Conservation (phyloP, 805 yeast species). For the Saccharomycopsis oosterbeekiorum region DNA sequence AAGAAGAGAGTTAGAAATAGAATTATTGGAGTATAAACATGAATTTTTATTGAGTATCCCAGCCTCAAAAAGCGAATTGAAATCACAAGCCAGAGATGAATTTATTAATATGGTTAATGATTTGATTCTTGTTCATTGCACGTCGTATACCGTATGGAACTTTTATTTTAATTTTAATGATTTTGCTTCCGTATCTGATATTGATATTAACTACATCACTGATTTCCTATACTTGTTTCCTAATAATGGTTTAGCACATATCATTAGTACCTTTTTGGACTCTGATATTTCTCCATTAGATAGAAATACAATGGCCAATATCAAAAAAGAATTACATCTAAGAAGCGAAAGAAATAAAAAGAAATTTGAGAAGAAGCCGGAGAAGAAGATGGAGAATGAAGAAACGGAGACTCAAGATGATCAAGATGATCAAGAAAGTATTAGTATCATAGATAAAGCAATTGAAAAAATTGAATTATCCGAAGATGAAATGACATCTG, state of each 20-base stretch:
- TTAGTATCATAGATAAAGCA: slow-evolving; percentile 23
- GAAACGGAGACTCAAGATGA: slow-evolving; percentile 15
- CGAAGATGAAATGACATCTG: slow-evolving; percentile 40
- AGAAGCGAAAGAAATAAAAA: slow-evolving; percentile 18
- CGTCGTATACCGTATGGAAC: slow-evolving; percentile 60
- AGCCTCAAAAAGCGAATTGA: slow-evolving; percentile 23
- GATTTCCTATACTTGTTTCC: slow-evolving; percentile 49
- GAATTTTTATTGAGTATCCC: slow-evolving; percentile 48
- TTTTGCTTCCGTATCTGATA: slow-evolving; percentile 35
- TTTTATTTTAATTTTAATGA: slow-evolving; percentile 69
- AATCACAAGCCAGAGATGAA: slow-evolving; percentile 30
- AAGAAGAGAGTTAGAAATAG: slow-evolving; percentile 52
- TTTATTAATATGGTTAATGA: slow-evolving; percentile 55
- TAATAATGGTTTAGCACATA: slow-evolving; percentile 49
- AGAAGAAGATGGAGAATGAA: slow-evolving; percentile 11
- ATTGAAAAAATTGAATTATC: slow-evolving; percentile 21
- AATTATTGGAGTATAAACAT: slow-evolving; percentile 46
- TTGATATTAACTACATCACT: slow-evolving; percentile 39
- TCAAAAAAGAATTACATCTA: slow-evolving; percentile 18
- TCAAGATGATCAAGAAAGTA: slow-evolving; percentile 17
- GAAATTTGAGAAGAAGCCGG: slow-evolving; percentile 10
- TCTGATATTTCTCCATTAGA: slow-evolving; percentile 64
- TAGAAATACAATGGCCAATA: slow-evolving; percentile 22
- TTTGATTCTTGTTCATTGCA: slow-evolving; percentile 58
- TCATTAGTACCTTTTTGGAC: slow-evolving; percentile 50